phyloP scores from a whole-genome alignment of 352 stramenopile genomes.

The Phytophthora gonapodyides region DNA sequence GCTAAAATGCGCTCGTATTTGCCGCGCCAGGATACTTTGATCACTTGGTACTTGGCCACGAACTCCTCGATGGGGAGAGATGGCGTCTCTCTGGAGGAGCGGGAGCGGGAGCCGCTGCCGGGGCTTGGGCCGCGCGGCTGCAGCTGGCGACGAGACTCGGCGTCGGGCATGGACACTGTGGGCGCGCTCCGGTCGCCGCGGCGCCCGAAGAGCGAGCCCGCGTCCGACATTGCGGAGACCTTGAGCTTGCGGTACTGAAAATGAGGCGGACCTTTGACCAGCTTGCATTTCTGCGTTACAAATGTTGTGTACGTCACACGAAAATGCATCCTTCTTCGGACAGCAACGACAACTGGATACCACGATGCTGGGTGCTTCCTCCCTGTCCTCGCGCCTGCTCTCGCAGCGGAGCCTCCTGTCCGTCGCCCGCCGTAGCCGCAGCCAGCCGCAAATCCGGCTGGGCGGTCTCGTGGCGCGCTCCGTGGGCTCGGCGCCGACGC shows the following conservation, averaged over 20 bases:
- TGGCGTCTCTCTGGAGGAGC: not conserved
- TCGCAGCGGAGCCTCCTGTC: conserved; percentile 12
- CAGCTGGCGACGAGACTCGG: conserved; percentile 29
- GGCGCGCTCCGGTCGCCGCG: not conserved
- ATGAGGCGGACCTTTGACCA: not conserved
- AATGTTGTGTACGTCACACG: not conserved
- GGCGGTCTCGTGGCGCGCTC: conserved; percentile 5
- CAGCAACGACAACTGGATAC: not conserved
- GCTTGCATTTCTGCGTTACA: not conserved
- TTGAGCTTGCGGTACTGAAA: not conserved
- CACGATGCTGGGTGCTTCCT: conserved; percentile 7
- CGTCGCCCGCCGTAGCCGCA: not conserved
- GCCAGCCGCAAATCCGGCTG: conserved; percentile 1
- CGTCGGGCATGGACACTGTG: conserved; percentile 21
- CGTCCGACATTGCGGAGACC: conserved; percentile 11
- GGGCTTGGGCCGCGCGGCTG: conserved; percentile 1
- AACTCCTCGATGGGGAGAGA: conserved; percentile 71
- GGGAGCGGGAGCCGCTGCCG: conserved; percentile 15
- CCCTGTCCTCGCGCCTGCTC: conserved; percentile 11
- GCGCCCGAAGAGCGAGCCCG: conserved; percentile 14
- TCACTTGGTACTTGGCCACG: conserved; percentile 83
- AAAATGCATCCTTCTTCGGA: too few species aligned
- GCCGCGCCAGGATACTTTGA: conserved; percentile 84
- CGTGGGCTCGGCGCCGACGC: conserved; percentile 9
- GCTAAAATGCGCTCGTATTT: conserved; percentile 90